Percentiles rank a stretch among this genome's conserved stretches.
Evolutionary conservation across 148 eudicot genomes (phyloP).

Genomic region (Simmondsia chinensis): DNA sequence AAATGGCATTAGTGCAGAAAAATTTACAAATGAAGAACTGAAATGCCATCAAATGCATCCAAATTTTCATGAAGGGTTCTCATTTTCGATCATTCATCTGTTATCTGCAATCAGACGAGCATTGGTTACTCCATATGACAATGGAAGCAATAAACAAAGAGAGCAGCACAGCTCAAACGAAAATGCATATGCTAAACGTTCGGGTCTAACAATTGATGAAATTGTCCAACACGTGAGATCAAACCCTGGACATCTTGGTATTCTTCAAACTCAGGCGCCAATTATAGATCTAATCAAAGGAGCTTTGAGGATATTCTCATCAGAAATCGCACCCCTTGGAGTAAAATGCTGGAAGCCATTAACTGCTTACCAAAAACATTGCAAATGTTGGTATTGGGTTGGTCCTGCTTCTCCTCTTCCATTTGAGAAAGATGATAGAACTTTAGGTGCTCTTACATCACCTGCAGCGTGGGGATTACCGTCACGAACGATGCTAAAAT

Average conservation of each 20-base stretch:
- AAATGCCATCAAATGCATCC: conserved; percentile 22
- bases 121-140: conserved; percentile 32
- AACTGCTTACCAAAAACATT: conserved; percentile 28
- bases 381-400: conserved; percentile 51
- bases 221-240: conserved; percentile 48
- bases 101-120: conserved; percentile 55
- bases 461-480: conserved; percentile 54
- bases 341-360: conserved; percentile 56
- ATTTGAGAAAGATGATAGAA: conserved; percentile 14
- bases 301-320: conserved; percentile 41
- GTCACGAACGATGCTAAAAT: conserved; percentile 35
- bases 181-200: conserved; percentile 42
- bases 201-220: conserved; percentile 34
- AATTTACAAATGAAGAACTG: too few species aligned
- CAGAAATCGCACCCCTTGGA: conserved; percentile 40
- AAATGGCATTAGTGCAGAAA: too few species aligned
- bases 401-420: conserved; percentile 30
- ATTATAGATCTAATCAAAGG: conserved; percentile 60
- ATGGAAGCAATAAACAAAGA: conserved; percentile 7
- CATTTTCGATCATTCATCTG: conserved; percentile 55
- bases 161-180: conserved; percentile 11
- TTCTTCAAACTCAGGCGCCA: conserved; percentile 51
- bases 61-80: conserved; percentile 35
- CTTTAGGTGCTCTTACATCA: conserved; percentile 30
- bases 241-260: conserved; percentile 58